Percentiles rank a stretch among this genome's conserved stretches.
phyloP scores from a whole-genome alignment of 192 early-diverging fungal genomes.

The Thoreauomyces humboldtii region DNA sequence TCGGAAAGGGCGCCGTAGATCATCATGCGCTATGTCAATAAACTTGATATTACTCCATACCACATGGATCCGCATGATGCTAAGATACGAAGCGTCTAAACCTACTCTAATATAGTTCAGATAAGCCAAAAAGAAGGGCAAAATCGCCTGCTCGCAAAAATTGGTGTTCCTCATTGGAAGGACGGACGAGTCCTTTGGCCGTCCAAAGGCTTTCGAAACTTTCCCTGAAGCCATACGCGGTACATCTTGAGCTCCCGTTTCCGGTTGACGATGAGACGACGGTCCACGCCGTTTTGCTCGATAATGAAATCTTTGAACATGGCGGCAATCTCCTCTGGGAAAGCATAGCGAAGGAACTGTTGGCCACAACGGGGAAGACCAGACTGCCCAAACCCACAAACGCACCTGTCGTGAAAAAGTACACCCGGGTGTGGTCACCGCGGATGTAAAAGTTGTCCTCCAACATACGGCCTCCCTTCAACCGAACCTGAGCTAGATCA shows the following conservation, averaged over 20 bases:
- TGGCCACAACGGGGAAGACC: no score
- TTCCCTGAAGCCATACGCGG: slow-evolving; percentile 94
- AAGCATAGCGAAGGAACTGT: no score
- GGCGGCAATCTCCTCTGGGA: slow-evolving; percentile 51
- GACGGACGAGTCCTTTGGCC: no score
- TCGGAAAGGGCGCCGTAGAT: no score
- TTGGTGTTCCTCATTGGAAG: no score
- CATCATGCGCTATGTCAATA: no score
- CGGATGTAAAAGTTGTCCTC: slow-evolving; percentile 96
- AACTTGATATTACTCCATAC: no score
- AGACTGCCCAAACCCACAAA: slow-evolving; percentile 3
- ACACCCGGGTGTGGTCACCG: slow-evolving; percentile 93
- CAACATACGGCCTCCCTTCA: slow-evolving; percentile 87
- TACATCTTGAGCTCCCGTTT: slow-evolving; percentile 94
- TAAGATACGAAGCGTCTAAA: no score
- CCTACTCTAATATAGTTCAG: no score
- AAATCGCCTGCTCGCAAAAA: no score
- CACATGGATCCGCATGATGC: no score
- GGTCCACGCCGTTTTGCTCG: slow-evolving; percentile 90
- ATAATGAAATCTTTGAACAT: slow-evolving; percentile 65
- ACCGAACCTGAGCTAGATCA: slow-evolving; percentile 94
- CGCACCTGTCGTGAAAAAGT: slow-evolving; percentile 83
- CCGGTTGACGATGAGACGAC: slow-evolving; percentile 91
- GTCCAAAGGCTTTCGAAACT: slow-evolving; percentile 85
- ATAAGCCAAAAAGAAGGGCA: no score